phyloP scores from a whole-genome alignment of 345 rosid genomes.

The Acer negundo region DNA sequence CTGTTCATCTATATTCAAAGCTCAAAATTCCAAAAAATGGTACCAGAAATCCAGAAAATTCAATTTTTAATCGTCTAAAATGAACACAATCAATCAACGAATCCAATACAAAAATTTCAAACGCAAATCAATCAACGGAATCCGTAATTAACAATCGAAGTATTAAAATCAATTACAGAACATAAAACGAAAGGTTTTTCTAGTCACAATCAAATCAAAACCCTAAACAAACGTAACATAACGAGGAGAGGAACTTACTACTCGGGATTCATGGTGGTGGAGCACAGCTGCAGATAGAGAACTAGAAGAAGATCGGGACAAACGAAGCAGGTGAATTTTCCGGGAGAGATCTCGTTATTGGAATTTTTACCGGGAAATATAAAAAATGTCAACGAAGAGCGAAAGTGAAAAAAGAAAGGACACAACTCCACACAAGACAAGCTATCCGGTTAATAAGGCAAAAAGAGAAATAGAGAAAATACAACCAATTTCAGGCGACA shows the following conservation, averaged over 20 bases:
- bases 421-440: not conserved
- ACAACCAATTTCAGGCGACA: too few relatives aligned
- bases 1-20: not conserved
- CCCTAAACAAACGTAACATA: not conserved
- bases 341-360: constrained; percentile 18
- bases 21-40: not conserved
- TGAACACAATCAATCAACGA: constrained; percentile 5
- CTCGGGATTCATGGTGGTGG: constrained; percentile 56
- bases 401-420: not conserved
- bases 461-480: not conserved
- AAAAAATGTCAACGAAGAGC: constrained; percentile 10
- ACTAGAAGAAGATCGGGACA: not conserved
- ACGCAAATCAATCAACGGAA: too few relatives aligned
- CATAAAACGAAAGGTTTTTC: not conserved
- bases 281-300: not conserved
- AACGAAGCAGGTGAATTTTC: not conserved
- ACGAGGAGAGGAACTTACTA: constrained; percentile 42
- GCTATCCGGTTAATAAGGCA: not conserved
- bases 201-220: not conserved
- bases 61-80: not conserved
- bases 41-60: not conserved
- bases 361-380: constrained; percentile 20
- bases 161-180: not conserved
- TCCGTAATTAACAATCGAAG: not conserved
- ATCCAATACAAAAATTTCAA: not conserved